Evolutionary conservation across 192 early-diverging fungal genomes (phyloP), one percentile per base, ranked within the genome.

Genomic region (Backusella morwellensis): DNA sequence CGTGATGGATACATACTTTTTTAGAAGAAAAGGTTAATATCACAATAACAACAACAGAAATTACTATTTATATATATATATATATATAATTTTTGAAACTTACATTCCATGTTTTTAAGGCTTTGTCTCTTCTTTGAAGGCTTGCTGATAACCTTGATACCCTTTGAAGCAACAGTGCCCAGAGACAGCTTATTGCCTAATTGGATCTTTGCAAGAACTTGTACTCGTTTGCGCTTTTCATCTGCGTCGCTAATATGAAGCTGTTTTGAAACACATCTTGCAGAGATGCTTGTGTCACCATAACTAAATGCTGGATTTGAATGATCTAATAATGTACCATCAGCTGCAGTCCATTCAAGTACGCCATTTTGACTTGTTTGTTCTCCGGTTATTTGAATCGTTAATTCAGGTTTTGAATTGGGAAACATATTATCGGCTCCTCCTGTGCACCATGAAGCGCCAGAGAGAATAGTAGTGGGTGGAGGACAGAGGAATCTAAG

Each of bases 101-200:
- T 56, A 78, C 77, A 81, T 77, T 93, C 90, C 80, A 92, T 90
- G 82, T 93, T 93, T 77, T 95, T 94, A 8, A 89, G 86, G 68
- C 91, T 94, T 75, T 95, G 93, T 42, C 93, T 88, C 86, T 96
- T 96, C 83, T 95, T 96, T 52, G 91, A 93, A 8, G 97, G 96
- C 81, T 98, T 98, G 73, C 91, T 93, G 56, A 98, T 96, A 15
- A 97, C 93, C 74, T 94, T 95, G 75, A 98, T 92, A 14, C 93
- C 90, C 42, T 88, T 88, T 67, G 93, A 93, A 41, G 91, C 86
- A 81, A 96, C 90, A 26, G 89, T 90, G 38, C 91, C 90, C 19
- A 93, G 77, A 66, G 87, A 75, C 9, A 90, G 70, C 66, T 88
- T 90, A 19, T 88, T 84, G 12, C 90, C 89, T 50, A 91, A 86